Evolutionary conservation across 441 rosid species (phyloP).

Genomic region (Corymbia citriodora): DNA sequence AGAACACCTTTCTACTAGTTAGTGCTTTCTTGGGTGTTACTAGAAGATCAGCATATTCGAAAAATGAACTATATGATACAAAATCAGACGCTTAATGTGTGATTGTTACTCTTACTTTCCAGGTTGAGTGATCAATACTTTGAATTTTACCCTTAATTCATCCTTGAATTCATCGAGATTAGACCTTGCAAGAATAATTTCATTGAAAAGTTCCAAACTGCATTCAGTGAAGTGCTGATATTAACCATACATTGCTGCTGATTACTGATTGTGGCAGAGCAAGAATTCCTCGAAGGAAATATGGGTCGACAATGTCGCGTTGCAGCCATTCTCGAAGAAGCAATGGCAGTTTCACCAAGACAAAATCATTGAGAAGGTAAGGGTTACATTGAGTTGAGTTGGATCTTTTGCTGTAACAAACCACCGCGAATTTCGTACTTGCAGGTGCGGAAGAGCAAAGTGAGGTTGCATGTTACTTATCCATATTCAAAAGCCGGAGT

Average conservation of each 20-base stretch:
- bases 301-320: conserved; percentile 43
- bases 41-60: neutral
- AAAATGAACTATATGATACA: neutral
- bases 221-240: neutral
- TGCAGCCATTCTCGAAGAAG: conserved; percentile 52
- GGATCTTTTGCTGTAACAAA: neutral
- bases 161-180: neutral
- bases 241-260: neutral
- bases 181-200: neutral
- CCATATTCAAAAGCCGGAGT: conserved; percentile 31
- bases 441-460: conserved; percentile 55
- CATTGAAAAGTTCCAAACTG: neutral
- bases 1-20: neutral
- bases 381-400: neutral
- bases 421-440: neutral
- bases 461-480: conserved; percentile 37
- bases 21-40: neutral
- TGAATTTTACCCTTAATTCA: neutral
- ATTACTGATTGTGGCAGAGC: conserved; percentile 16
- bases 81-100: neutral
- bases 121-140: neutral
- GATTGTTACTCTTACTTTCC: neutral
- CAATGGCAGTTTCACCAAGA: conserved; percentile 67
- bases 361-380: conserved; percentile 48
- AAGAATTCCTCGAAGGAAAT: conserved; percentile 36